A percentile compares a stretch with the other conserved stretches of the same genome.
Conservation (phyloP, 176 grass and related monocot genomes). For the Oryza glaberrima region DNA sequence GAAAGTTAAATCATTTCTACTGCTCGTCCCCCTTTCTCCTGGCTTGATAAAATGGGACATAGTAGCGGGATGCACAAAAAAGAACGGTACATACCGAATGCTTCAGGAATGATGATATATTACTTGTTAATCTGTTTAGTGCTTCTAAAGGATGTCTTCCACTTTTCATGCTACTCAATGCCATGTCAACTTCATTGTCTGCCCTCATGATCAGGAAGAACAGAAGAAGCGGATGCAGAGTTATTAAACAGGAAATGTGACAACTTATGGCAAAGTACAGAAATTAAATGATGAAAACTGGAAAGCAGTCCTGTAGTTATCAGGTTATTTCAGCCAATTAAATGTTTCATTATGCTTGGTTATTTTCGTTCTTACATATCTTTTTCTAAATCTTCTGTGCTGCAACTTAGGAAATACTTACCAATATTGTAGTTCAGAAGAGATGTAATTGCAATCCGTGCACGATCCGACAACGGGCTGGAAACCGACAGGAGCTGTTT, state of each 20-base stretch:
- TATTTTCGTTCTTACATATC: not conserved
- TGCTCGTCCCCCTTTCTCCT: not conserved
- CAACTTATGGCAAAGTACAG: not conserved
- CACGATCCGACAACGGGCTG: slow-evolving; percentile 37
- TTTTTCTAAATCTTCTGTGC: not conserved
- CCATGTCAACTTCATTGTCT: slow-evolving; percentile 63
- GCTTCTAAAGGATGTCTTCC: slow-evolving; percentile 55
- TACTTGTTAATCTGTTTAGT: slow-evolving; percentile 51
- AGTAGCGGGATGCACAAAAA: not conserved
- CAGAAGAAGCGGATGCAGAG: not conserved
- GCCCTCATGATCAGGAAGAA: slow-evolving; percentile 35
- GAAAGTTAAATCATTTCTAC: not conserved
- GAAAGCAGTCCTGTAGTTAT: not conserved
- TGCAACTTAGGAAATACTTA: slow-evolving; percentile 27
- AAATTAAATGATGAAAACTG: not conserved
- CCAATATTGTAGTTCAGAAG: slow-evolving; percentile 65
- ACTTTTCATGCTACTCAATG: slow-evolving; percentile 43
- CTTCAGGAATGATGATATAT: slow-evolving; percentile 48
- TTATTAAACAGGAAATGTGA: not conserved
- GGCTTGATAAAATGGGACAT: not conserved
- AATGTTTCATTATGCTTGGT: not conserved
- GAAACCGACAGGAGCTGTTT: slow-evolving; percentile 51
- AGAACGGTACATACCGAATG: slow-evolving; percentile 30
- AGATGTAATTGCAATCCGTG: slow-evolving; percentile 52
- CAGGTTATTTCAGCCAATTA: not conserved